Evolutionary conservation across 495 filamentous ascomycete genomes (phyloP).

Genomic region (Hypoxylon lenormandii): DNA sequence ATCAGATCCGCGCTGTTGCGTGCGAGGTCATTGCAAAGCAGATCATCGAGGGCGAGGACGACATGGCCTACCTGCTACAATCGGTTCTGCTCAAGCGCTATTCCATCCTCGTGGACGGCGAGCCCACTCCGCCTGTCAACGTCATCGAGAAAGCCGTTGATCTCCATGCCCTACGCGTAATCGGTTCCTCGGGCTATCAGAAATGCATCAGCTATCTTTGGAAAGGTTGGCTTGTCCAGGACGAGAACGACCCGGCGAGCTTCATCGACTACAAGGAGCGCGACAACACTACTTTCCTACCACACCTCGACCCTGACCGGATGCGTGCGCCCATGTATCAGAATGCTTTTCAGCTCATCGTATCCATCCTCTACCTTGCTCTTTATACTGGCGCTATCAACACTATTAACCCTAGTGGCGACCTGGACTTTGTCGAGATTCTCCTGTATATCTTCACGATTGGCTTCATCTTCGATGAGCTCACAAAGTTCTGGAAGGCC

Average conservation of each 20-base stretch:
- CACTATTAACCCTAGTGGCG: constrained; percentile 79
- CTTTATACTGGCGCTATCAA: constrained; percentile 94
- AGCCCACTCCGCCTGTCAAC: constrained; percentile 80
- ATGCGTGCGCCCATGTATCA: constrained; percentile 94
- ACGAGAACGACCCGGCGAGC: constrained; percentile 84
- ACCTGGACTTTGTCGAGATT: constrained; percentile 85
- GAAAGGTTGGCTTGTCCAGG: constrained; percentile 95
- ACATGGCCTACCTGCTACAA: constrained; percentile 79
- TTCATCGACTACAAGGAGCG: constrained; percentile 87
- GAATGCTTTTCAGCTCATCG: constrained; percentile 85
- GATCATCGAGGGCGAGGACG: constrained; percentile 85
- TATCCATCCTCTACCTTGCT: constrained; percentile 82
- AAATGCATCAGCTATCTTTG: constrained; percentile 91
- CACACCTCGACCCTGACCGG: constrained; percentile 89
- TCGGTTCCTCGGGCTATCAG: constrained; percentile 93
- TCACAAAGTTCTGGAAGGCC: constrained; percentile 89
- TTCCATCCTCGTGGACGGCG: constrained; percentile 77
- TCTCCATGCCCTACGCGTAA: constrained; percentile 86
- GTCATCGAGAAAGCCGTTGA: constrained; percentile 93
- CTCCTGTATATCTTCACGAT: constrained; percentile 90
- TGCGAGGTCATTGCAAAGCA: constrained; percentile 95
- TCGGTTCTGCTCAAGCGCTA: constrained; percentile 90
- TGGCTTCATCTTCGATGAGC: constrained; percentile 91
- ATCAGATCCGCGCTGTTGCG: constrained; percentile 80
- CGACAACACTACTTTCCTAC: constrained; percentile 76